These are phyloP conservation scores for Plasmodium gonderi DNA, from an alignment of 169 alveolate species.

Conservation along the genomic window DNA sequence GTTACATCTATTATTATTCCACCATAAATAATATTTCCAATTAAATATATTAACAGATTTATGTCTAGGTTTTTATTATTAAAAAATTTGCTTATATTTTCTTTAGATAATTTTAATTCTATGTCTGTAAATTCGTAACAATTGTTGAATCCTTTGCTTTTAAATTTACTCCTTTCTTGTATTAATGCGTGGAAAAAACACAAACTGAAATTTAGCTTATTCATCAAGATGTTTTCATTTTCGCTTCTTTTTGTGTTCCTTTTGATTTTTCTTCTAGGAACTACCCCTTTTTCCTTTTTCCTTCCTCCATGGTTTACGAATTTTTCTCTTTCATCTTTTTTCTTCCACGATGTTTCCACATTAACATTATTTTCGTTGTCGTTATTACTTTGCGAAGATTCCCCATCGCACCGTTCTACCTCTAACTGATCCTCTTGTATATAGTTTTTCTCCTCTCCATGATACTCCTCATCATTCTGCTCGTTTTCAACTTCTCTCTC, in stretches of 20 bases:
- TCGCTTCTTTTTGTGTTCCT: conserved; percentile 20
- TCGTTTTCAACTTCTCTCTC: not conserved
- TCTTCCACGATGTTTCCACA: no score
- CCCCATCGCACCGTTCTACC: not conserved
- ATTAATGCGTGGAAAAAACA: conserved; percentile 72
- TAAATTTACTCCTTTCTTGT: conserved; percentile 69
- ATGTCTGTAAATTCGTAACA: conserved; percentile 64
- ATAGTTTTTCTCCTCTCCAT: not conserved
- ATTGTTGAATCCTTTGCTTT: conserved; percentile 63
- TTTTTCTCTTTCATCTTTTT: not conserved
- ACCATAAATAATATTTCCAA: conserved; percentile 71
- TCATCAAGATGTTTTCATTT: conserved; percentile 40
- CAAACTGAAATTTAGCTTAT: conserved; percentile 48
- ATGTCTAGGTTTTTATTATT: conserved; percentile 61
- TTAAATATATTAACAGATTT: conserved; percentile 48
- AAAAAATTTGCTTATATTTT: conserved; percentile 40
- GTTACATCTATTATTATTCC: conserved; percentile 67
- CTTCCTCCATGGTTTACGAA: not conserved
- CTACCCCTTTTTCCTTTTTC: no score
- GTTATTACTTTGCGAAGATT: not conserved
- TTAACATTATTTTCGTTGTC: not conserved
- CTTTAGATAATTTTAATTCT: conserved; percentile 59
- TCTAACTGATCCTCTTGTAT: not conserved
- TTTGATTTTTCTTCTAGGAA: not conserved
- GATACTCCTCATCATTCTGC: not conserved